A percentile compares a stretch with the other conserved stretches of the same genome.
phyloP scores from a whole-genome alignment of 2,329 filamentous ascomycete genomes.

The Fusarium oligoseptatum region DNA sequence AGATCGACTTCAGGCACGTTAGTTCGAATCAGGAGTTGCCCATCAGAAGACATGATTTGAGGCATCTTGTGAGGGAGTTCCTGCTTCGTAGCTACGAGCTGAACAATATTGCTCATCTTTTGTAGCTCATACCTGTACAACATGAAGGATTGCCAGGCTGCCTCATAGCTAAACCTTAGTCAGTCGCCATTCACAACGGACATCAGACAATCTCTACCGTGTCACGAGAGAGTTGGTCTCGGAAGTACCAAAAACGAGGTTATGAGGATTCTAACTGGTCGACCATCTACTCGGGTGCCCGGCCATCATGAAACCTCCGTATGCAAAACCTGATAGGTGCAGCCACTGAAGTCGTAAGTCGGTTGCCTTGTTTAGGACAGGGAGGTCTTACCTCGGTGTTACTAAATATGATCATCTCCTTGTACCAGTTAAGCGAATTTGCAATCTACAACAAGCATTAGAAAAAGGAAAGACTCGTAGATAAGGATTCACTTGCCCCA shows the following conservation, averaged over 20 bases:
- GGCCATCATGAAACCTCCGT: neutral
- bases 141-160: neutral
- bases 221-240: neutral
- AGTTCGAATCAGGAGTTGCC: neutral
- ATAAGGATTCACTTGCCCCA: neutral
- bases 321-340: neutral
- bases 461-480: neutral
- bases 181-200: neutral
- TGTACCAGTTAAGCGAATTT: neutral
- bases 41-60: neutral
- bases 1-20: neutral
- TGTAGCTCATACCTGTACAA: neutral
- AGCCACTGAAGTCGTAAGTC: neutral
- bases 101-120: neutral
- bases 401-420: neutral
- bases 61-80: neutral
- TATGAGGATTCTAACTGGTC: neutral
- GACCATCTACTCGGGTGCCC: neutral
- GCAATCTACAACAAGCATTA: neutral
- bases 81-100: neutral
- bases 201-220: neutral
- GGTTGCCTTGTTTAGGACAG: neutral
- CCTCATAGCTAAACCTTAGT: neutral
- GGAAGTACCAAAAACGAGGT: neutral
- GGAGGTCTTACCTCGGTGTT: neutral